Percentiles rank a stretch among this genome's conserved stretches.
Conservation (phyloP, 225 moss, liverwort and hornwort genomes). For the Marchantia polymorpha region DNA sequence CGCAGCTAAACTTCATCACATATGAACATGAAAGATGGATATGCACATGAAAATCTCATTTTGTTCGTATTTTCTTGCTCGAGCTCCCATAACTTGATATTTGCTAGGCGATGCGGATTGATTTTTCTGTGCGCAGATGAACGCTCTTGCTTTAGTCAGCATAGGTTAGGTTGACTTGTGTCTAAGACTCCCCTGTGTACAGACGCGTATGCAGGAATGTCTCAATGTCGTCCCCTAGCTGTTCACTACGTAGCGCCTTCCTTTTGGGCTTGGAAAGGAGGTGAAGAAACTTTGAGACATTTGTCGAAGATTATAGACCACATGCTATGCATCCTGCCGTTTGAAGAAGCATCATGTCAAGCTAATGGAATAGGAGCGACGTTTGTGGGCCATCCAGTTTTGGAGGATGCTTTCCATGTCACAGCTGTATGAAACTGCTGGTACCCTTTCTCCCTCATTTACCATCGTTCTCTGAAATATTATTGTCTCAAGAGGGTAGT, state of each 20-base stretch:
- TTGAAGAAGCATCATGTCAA: constrained; percentile 70
- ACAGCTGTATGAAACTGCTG: constrained; percentile 87
- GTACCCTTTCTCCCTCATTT: constrained; percentile 42
- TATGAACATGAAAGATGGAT: too few species aligned
- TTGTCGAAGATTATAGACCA: constrained; percentile 73
- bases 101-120: neutral
- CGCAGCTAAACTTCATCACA: too few species aligned
- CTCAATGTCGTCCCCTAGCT: constrained; percentile 54
- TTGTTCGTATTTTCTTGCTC: too few species aligned
- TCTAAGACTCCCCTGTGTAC: neutral
- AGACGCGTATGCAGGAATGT: constrained; percentile 61
- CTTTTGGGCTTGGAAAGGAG: constrained; percentile 99
- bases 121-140: neutral
- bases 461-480: neutral
- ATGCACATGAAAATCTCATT: too few species aligned
- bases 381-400: constrained; percentile 91
- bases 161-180: neutral
- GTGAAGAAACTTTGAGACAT: constrained; percentile 72
- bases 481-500: neutral
- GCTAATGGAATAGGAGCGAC: constrained; percentile 83
- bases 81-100: neutral
- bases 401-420: constrained; percentile 70
- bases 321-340: constrained; percentile 90
- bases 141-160: neutral
- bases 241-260: constrained; percentile 96